Evolutionary conservation across 192 early-diverging fungal genomes (phyloP), one percentile per base, ranked within the genome.

Genomic region (Gigaspora rosea): DNA sequence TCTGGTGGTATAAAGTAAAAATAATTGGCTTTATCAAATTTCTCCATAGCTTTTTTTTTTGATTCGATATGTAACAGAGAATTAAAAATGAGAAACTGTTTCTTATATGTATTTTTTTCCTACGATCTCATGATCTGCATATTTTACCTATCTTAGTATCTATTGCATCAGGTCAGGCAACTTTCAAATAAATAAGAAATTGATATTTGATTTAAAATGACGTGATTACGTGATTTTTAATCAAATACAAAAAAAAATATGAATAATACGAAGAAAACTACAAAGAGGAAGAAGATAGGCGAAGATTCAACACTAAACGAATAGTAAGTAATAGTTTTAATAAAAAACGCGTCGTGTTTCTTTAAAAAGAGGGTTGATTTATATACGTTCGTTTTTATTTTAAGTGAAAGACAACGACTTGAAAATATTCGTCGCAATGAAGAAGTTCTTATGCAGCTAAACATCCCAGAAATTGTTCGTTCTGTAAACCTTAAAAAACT

Each of bases 361-460:
- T 54, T 54, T 5, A 15, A 54, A 54, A 54, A 54, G 16, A 54
- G 8, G 8, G 16, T n/a, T 15, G 16, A 66, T 66, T 2, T 66
- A 66, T n/a, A n/a, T 41, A 33, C n/a, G n/a, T n/a, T n/a, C n/a
- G n/a, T n/a, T n/a, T 18, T 46, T 35, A 76, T 54, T n/a, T 48
- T 36, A 50, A 83, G 82, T 63, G 84, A 85, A 71, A 57, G 62
- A 13, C 66, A 79, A 64, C 78, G 84, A 15, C 62, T 80, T 2
- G 84, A 85, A 56, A 85, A 85, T 64, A 85, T 85, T 57, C 51
- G 80, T 47, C 66, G 71, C 20, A 85, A 85, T 70, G 52, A 80
- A 51, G 82, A 81, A 52, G 71, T 79, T 41, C 82, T 85, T 77
- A 22, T 51, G 12, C 52, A 76, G 51, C 74, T 85, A 22, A n/a